Conservation (phyloP, 2,329 filamentous ascomycete genomes). For the Fusarium burgessii region DNA sequence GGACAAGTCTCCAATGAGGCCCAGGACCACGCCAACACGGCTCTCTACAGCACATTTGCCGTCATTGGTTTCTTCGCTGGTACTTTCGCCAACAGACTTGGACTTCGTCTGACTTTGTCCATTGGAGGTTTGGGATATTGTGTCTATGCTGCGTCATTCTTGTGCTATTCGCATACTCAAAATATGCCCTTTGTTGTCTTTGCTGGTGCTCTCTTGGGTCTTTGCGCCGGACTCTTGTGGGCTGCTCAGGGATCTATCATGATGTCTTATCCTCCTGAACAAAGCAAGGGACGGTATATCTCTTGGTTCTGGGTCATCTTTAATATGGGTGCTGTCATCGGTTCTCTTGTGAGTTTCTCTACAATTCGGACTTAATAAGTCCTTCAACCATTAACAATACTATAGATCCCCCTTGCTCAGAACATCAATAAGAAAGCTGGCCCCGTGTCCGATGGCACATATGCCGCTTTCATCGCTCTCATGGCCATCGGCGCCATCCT, state of each 20-base stretch:
- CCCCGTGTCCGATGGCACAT: conserved; percentile 63
- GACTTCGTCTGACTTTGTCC: conserved; percentile 74
- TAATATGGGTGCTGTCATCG: conserved; percentile 91
- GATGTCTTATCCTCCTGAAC: conserved; percentile 88
- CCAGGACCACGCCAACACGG: conserved; percentile 74
- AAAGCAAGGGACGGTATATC: conserved; percentile 88
- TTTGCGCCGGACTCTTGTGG: conserved; percentile 85
- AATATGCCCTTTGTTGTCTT: conserved; percentile 81
- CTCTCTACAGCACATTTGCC: conserved; percentile 79
- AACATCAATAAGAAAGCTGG: conserved; percentile 70
- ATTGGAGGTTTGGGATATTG: conserved; percentile 83
- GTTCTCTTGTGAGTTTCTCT: conserved; percentile 66
- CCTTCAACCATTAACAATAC: conserved; percentile 3
- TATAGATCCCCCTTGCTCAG: conserved; percentile 75
- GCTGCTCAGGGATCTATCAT: conserved; percentile 86
- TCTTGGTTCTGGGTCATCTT: conserved; percentile 96
- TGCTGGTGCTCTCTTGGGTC: conserved; percentile 79
- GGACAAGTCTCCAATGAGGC: conserved; percentile 64
- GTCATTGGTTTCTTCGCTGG: conserved; percentile 77
- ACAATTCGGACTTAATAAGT: background rate
- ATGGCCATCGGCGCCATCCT: conserved; percentile 63
- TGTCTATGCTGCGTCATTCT: conserved; percentile 77
- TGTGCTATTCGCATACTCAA: conserved; percentile 75
- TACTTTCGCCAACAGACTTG: conserved; percentile 81
- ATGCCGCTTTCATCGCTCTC: conserved; percentile 61